Evolutionary conservation across 176 grass and related monocot genomes (phyloP).

Genomic region (Triticum monococcum): DNA sequence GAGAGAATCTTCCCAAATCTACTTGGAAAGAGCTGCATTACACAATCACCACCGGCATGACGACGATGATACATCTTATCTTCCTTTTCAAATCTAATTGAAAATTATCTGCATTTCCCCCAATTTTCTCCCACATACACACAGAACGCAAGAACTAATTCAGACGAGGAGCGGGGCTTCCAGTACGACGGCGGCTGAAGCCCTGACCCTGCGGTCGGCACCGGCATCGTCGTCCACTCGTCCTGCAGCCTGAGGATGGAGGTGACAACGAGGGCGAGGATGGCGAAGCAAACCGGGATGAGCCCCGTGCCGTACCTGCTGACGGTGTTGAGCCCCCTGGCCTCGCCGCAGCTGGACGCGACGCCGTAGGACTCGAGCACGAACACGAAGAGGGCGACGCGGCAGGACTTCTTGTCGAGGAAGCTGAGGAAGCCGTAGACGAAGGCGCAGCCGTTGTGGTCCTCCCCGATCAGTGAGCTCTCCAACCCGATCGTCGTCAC

Average conservation of each 20-base stretch:
- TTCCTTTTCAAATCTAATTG: constrained; percentile 42
- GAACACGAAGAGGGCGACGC: constrained; percentile 56
- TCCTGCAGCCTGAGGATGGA: constrained; percentile 40
- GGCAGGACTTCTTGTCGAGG: constrained; percentile 67
- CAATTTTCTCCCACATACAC: not conserved
- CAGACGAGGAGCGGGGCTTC: constrained; percentile 47
- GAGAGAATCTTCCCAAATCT: constrained; percentile 28
- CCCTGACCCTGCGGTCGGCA: not conserved
- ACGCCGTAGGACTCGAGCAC: constrained; percentile 60
- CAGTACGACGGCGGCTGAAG: not conserved
- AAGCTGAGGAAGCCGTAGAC: constrained; percentile 77
- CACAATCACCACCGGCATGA: not conserved
- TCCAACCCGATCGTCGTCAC: constrained; percentile 60
- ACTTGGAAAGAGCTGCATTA: constrained; percentile 24
- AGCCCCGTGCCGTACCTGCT: constrained; percentile 49
- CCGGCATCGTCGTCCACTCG: not conserved
- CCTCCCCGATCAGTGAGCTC: constrained; percentile 57
- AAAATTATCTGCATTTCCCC: not conserved
- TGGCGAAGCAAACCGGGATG: constrained; percentile 46
- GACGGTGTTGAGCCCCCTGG: constrained; percentile 38
- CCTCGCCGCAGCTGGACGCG: constrained; percentile 26
- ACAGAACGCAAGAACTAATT: not conserved
- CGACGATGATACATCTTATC: not conserved
- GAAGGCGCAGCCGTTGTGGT: constrained; percentile 57
- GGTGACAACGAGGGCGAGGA: constrained; percentile 36